These are phyloP conservation scores for Apium graveolens DNA, from an alignment of 129 eudicot genomes.

Conservation along the genomic window DNA sequence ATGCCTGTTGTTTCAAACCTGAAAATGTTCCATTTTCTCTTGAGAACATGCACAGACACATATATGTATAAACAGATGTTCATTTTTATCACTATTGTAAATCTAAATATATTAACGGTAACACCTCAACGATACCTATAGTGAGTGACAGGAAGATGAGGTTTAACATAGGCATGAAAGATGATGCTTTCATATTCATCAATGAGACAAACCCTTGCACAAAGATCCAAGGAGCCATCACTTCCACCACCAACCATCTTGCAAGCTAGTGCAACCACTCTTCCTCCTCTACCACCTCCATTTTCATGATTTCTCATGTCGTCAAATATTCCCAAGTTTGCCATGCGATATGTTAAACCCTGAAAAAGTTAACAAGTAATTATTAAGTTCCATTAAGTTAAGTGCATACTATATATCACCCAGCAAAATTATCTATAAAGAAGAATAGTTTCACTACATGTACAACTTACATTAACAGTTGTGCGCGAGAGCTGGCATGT, in stretches of 20 bases:
- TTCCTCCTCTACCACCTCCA: slow-evolving; percentile 34
- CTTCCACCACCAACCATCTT: slow-evolving; percentile 99
- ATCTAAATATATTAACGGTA: not conserved
- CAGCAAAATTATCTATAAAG: not conserved
- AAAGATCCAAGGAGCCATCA: slow-evolving; percentile 89
- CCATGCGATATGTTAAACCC: slow-evolving; percentile 63
- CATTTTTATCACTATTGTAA: not conserved
- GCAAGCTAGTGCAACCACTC: slow-evolving; percentile 86
- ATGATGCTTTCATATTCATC: slow-evolving; percentile 76
- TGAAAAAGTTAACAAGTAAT: slow-evolving; percentile 13
- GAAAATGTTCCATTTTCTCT: not conserved
- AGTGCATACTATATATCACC: not conserved
- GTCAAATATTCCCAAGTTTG: slow-evolving; percentile 70
- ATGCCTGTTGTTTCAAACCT: slow-evolving; percentile 93
- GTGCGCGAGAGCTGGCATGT: slow-evolving; percentile 67
- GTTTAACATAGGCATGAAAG: slow-evolving; percentile 72
- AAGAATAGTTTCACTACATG: not conserved
- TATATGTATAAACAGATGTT: not conserved
- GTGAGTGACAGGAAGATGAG: slow-evolving; percentile 62
- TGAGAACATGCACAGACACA: not conserved
- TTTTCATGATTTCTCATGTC: slow-evolving; percentile 55
- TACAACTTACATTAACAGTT: slow-evolving; percentile 37
- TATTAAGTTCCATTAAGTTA: not conserved
- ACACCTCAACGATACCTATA: slow-evolving; percentile 40
- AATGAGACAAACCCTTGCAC: slow-evolving; percentile 85